A percentile compares a stretch with the other conserved stretches of the same genome.
Conservation (phyloP, 352 stramenopile genomes). For the Pythium aristosporum region DNA sequence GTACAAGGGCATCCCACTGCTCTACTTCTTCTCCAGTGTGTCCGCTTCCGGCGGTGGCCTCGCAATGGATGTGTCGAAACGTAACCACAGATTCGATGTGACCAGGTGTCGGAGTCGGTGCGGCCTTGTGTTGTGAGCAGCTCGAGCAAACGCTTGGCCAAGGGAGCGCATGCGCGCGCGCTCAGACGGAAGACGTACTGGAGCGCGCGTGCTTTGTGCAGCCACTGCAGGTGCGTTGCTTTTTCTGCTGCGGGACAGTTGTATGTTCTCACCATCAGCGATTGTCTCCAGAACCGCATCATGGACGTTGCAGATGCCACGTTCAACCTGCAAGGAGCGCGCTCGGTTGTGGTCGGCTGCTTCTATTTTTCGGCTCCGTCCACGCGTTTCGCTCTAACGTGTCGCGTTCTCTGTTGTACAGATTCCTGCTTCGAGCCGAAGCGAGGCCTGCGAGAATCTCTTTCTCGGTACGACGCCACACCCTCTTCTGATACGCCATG, state of each 20-base stretch:
- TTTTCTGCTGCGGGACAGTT: not conserved
- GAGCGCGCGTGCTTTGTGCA: slow-evolving; percentile 78
- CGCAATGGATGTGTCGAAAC: not conserved
- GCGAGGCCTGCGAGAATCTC: slow-evolving; percentile 28
- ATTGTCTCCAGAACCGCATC: slow-evolving; percentile 18
- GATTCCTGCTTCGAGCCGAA: slow-evolving; percentile 7
- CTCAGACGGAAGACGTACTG: slow-evolving; percentile 54
- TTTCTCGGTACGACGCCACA: slow-evolving; percentile 23
- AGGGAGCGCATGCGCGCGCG: not conserved
- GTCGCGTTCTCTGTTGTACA: not conserved
- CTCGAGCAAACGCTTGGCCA: slow-evolving; percentile 23
- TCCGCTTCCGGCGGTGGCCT: not conserved
- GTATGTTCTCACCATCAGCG: not conserved
- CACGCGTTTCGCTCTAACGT: too few relatives aligned
- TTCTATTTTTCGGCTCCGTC: too few relatives aligned
- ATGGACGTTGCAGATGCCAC: slow-evolving; percentile 28
- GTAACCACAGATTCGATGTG: not conserved
- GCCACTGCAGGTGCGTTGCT: slow-evolving; percentile 23
- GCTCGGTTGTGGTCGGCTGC: slow-evolving; percentile 15
- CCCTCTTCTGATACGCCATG: not conserved
- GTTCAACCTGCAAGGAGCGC: slow-evolving; percentile 10
- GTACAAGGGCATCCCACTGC: slow-evolving; percentile 80
- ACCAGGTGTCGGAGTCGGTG: slow-evolving; percentile 46
- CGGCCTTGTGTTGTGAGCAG: slow-evolving; percentile 42
- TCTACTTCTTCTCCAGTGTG: slow-evolving; percentile 66